These are phyloP conservation scores for Helianthus annuus DNA, from an alignment of 129 eudicot genomes.

Conservation along the genomic window HanXRQr2.0-SUNRISE NC_035448.2:27902617-27903116, in stretches of 20 bases:
- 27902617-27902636: too few species aligned
- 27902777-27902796: neutral
- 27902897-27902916: neutral
- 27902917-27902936: neutral
- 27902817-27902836: neutral
- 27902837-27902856: neutral
- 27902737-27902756: too few species aligned
- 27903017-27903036: constrained; percentile 92
- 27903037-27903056: constrained; percentile 91
- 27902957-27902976: constrained; percentile 7
- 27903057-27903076: constrained; percentile 86
- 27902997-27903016: constrained; percentile 71
- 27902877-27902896: neutral
- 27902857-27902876: neutral
- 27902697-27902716: too few species aligned
- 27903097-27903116: constrained; percentile 38
- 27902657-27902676: too few species aligned
- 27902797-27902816: neutral
- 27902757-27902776: too few species aligned
- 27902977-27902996: constrained; percentile 90
- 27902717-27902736: too few species aligned
- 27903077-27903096: constrained; percentile 76
- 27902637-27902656: too few species aligned
- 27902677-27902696: too few species aligned
- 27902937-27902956: neutral